Percentiles rank a stretch among this genome's conserved stretches.
Conservation (phyloP, 768 basidiomycete species). For the Leucocoprinus leucothites region DNA sequence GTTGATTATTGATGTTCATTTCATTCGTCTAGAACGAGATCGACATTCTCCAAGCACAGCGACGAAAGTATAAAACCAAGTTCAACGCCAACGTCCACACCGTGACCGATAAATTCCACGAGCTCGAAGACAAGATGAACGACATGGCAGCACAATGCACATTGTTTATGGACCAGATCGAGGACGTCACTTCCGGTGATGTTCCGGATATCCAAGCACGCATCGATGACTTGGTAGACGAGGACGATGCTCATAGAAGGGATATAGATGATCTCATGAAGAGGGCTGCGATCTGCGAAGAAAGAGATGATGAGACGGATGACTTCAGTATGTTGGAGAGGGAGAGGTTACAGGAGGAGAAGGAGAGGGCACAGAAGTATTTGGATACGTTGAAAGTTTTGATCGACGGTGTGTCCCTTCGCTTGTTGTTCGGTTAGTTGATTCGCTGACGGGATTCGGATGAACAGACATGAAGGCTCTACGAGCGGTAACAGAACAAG, state of each 20-base stretch:
- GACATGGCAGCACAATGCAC: conserved; percentile 35
- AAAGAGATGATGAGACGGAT: conserved; percentile 8
- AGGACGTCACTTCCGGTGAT: conserved; percentile 26
- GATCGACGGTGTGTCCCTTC: conserved; percentile 34
- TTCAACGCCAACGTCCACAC: conserved; percentile 39
- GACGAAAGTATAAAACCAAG: conserved; percentile 37
- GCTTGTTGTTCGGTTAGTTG: neutral
- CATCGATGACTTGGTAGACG: conserved; percentile 34
- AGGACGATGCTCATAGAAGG: conserved; percentile 9
- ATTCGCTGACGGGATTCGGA: conserved; percentile 4
- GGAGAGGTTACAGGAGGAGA: conserved; percentile 16
- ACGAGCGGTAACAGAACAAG: conserved; percentile 38
- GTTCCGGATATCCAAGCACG: conserved; percentile 32
- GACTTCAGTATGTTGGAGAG: conserved; percentile 17
- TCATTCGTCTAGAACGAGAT: conserved; percentile 30
- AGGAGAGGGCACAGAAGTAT: conserved; percentile 21
- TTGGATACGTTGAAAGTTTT: conserved; percentile 34
- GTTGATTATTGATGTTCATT: neutral
- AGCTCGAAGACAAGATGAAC: conserved; percentile 37
- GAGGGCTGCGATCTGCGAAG: neutral
- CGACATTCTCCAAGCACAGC: conserved; percentile 32
- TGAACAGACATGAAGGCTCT: conserved; percentile 44
- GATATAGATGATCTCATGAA: conserved; percentile 5
- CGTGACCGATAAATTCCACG: conserved; percentile 35
- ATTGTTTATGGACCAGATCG: conserved; percentile 29